These are phyloP conservation scores for Mycena latifolia DNA, from an alignment of 768 basidiomycete genomes.

Conservation along the genomic window DNA sequence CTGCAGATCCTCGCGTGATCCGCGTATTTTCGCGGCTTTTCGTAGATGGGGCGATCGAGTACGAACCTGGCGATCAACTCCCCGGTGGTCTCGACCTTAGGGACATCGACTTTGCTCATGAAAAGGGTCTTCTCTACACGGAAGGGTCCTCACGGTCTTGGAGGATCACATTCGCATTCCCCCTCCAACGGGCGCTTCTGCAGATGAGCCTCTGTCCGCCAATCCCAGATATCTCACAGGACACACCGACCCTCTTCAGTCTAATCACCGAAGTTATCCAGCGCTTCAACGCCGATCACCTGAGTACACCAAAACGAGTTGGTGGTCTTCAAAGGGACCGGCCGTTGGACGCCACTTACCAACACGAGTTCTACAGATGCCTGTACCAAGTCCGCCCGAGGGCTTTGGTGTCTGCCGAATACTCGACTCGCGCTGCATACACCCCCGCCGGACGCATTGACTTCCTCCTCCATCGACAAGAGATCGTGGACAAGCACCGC, in stretches of 20 bases:
- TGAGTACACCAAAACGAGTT: slow-evolving; percentile 1
- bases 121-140: background rate
- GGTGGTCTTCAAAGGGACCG: background rate
- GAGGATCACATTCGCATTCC: background rate
- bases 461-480: slow-evolving; percentile 5
- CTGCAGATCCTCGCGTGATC: background rate
- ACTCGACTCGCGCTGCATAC: background rate
- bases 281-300: background rate
- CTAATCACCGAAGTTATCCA: background rate
- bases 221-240: background rate
- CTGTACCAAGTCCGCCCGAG: background rate
- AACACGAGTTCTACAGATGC: slow-evolving; percentile 9
- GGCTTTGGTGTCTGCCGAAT: background rate
- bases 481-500: background rate
- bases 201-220: background rate
- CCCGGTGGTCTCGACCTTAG: background rate
- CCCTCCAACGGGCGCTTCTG: background rate
- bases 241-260: background rate
- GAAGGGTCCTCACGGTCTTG: background rate
- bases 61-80: background rate
- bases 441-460: slow-evolving; percentile 3
- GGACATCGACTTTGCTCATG: background rate
- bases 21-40: slow-evolving; percentile 2
- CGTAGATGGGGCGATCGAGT: background rate
- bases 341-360: background rate